phyloP scores from a whole-genome alignment of 1,284 basidiomycete genomes.

The Gymnopus androsaceus region DNA sequence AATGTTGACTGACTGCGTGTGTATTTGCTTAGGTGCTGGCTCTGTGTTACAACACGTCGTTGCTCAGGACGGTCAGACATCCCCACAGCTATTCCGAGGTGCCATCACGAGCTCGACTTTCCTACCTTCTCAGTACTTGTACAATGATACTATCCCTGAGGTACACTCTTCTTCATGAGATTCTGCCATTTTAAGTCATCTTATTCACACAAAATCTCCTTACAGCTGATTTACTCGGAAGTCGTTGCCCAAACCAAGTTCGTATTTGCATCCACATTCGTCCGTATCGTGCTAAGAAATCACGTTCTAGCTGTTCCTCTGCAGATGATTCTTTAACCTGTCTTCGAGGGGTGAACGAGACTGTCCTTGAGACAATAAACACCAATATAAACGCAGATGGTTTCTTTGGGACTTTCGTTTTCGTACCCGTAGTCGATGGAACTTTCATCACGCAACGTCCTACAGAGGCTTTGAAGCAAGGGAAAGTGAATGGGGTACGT shows the following conservation, averaged over 20 bases:
- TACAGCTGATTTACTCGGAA: conserved; percentile 19
- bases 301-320: conserved; percentile 2
- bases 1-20: not conserved
- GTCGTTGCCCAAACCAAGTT: conserved; percentile 21
- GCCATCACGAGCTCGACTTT: conserved; percentile 49
- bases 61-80: conserved; percentile 36
- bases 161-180: conserved; percentile 28
- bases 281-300: not conserved
- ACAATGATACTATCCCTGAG: conserved; percentile 44
- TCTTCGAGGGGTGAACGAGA: conserved; percentile 24
- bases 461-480: conserved; percentile 27
- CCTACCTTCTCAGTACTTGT: conserved; percentile 47
- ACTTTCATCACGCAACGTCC: conserved; percentile 36
- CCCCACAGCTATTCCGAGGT: conserved; percentile 43
- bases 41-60: conserved; percentile 23
- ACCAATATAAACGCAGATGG: conserved; percentile 25
- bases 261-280: not conserved
- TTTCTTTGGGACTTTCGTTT: conserved; percentile 33
- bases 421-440: conserved; percentile 41
- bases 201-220: no score
- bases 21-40: conserved; percentile 16
- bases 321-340: conserved; percentile 15
- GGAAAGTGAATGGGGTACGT: conserved; percentile 31
- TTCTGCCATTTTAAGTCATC: no score
- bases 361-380: conserved; percentile 28